Percentiles rank a stretch among this genome's conserved stretches.
Conservation (phyloP, 108 stramenopile genomes). For the Schizochytrium sp. region DNA sequence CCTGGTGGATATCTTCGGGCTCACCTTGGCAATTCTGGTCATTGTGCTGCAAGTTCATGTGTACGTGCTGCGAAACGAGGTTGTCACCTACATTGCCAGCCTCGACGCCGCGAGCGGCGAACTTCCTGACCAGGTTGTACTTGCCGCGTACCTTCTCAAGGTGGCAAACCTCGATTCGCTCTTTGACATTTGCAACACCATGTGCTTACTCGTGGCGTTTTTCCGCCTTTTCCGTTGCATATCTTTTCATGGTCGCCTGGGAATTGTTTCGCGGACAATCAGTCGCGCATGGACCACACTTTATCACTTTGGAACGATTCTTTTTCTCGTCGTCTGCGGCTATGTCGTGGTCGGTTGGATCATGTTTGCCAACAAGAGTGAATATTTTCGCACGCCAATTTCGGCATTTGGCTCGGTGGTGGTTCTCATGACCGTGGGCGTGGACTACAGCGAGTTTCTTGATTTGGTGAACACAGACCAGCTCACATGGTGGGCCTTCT, state of each 20-base stretch:
- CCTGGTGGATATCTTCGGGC: not conserved
- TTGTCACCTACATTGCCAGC: not conserved
- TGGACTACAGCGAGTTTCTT: not conserved
- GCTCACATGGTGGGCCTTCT: not conserved
- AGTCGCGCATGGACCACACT: not conserved
- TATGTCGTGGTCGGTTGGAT: not conserved
- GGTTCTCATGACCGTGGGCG: not conserved
- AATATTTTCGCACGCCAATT: not conserved
- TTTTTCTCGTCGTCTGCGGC: not conserved
- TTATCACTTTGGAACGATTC: not conserved
- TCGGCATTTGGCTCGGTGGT: not conserved
- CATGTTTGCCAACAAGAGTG: not conserved
- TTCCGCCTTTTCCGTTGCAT: not conserved
- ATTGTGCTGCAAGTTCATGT: not conserved
- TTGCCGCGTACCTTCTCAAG: not conserved
- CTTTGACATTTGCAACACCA: not conserved
- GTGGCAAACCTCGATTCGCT: not conserved
- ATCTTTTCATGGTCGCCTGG: not conserved
- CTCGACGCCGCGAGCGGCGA: not conserved
- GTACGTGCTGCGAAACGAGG: not conserved
- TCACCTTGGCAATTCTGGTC: not conserved
- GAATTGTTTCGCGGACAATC: not conserved
- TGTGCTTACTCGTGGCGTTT: not conserved
- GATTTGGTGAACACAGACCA: not conserved
- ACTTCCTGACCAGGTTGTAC: not conserved